phyloP scores from a whole-genome alignment of 2,329 filamentous ascomycete genomes.

The Fusarium haematococcum region DNA sequence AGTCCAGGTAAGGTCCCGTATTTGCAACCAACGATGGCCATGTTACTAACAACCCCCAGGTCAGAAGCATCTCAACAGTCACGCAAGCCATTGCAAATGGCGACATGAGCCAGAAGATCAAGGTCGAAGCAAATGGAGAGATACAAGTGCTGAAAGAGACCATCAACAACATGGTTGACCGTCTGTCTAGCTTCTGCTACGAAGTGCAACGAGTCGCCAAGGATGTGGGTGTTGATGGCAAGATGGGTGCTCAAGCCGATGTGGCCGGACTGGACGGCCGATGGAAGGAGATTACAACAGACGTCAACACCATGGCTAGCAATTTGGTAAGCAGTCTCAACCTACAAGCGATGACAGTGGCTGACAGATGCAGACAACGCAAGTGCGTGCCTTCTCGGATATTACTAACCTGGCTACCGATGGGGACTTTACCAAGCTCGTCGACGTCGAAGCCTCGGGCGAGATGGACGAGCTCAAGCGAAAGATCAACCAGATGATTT shows the following conservation, averaged over 20 bases:
- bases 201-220: constrained; percentile 96
- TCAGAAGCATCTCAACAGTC: constrained; percentile 92
- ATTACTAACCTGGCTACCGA: constrained; percentile 98
- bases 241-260: constrained; percentile 98
- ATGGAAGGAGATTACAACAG: constrained; percentile 98
- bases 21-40: background rate
- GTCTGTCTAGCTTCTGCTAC: constrained; percentile 94
- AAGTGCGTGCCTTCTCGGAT: constrained; percentile 97
- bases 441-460: constrained; percentile 96
- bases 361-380: constrained; percentile 76
- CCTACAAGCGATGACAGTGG: background rate
- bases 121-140: constrained; percentile 94
- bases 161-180: constrained; percentile 98
- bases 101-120: constrained; percentile 95
- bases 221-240: constrained; percentile 96
- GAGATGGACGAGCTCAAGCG: constrained; percentile 99
- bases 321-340: constrained; percentile 62
- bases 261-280: constrained; percentile 91
- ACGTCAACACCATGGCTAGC: constrained; percentile 92
- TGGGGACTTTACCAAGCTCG: constrained; percentile 95
- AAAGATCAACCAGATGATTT: constrained; percentile 99
- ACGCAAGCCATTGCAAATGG: constrained; percentile 96
- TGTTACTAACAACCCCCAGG: constrained; percentile 56
- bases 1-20: constrained; percentile 63
- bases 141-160: constrained; percentile 95